Base-by-base conservation (phyloP, 805 yeast genomes). In the Wickerhamiella azymoides region DNA sequence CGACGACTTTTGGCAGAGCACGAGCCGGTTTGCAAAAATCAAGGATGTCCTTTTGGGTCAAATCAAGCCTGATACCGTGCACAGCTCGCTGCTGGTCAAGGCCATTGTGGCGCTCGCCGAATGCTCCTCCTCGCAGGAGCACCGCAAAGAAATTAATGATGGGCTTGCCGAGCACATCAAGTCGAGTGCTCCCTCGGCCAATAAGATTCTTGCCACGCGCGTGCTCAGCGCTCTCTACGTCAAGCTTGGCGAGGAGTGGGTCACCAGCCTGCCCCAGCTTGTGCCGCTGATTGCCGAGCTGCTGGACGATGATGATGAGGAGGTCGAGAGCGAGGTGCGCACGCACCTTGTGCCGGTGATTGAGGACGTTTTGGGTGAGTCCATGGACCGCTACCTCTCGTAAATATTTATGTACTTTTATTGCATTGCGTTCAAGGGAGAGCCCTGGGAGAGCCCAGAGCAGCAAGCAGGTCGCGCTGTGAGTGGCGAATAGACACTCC, bases 201-300 rank as follows among this genome's bases (percentile, higher is more conserved):
- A 79, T 57, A 81, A 82, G 59, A 65, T 75, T 53, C 82, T 94
- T 89, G 77, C 96, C 21, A 74, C 84, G 45, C 77, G 80, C 60
- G 69, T 84, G 1, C 72, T 92, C 61, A 84, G 84, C 62, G 70
- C 77, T 21, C 76, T 92, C 27, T 92, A 86, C 71, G 82, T 83
- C 53, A 83, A 83, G 68, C 80, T 86, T 56, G 96, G 97, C 46
- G 97, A 92, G 57, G 84, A 79, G 61, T 92, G 97, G 98, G 72
- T 92, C 52, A 69, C 80, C 28, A 72, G 83, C 68, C 70, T 92
- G 55, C 98, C 98, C 19, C 96, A 88, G 59, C 72, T 92, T 54
- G 94, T 92, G 51, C 99, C 99, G 28, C 73, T 84, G 49, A 84
- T 92, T 62, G 96, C 97, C 7, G 99, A 92, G 65, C 67, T 92